Evolutionary conservation across 345 rosid genomes (phyloP).

Genomic region (Boechera divaricarpa): DNA sequence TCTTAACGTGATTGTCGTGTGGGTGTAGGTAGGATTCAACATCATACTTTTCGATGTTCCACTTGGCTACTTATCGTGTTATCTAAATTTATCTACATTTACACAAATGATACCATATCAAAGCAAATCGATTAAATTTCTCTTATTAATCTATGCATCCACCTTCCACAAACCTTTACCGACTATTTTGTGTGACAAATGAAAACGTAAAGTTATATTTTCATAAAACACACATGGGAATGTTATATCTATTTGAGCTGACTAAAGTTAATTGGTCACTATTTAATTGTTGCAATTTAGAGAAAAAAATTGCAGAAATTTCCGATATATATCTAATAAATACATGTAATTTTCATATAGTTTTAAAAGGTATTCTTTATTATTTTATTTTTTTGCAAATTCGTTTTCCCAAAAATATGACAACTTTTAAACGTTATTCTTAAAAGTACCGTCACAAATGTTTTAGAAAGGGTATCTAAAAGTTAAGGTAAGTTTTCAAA

Average conservation of each 20-base stretch:
- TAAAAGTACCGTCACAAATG: too few species aligned
- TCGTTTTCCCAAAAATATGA: too few species aligned
- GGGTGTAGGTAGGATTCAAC: slow-evolving; percentile 42
- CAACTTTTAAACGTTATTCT: too few species aligned
- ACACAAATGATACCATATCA: slow-evolving; percentile 13
- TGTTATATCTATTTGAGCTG: background rate
- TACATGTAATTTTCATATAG: background rate
- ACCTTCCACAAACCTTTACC: slow-evolving; percentile 8
- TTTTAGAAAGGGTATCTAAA: too few species aligned
- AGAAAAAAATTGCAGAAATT: background rate
- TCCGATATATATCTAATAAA: background rate
- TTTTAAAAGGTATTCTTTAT: background rate
- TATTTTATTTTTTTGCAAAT: too few species aligned
- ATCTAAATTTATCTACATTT: slow-evolving; percentile 29
- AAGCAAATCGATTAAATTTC: background rate
- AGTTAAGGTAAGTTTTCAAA: too few species aligned
- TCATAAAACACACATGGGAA: background rate
- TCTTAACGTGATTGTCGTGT: slow-evolving; percentile 35
- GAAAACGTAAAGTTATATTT: background rate
- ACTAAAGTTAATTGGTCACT: background rate
- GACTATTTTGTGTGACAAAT: slow-evolving; percentile 9
- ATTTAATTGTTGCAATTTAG: background rate
- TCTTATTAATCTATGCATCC: background rate
- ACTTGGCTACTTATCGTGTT: slow-evolving; percentile 34
- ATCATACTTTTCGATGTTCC: slow-evolving; percentile 34